Percentiles rank a stretch among this genome's conserved stretches.
phyloP scores from a whole-genome alignment of 1,139 yeast species.

The Entelexis paramagnoliae region DNA sequence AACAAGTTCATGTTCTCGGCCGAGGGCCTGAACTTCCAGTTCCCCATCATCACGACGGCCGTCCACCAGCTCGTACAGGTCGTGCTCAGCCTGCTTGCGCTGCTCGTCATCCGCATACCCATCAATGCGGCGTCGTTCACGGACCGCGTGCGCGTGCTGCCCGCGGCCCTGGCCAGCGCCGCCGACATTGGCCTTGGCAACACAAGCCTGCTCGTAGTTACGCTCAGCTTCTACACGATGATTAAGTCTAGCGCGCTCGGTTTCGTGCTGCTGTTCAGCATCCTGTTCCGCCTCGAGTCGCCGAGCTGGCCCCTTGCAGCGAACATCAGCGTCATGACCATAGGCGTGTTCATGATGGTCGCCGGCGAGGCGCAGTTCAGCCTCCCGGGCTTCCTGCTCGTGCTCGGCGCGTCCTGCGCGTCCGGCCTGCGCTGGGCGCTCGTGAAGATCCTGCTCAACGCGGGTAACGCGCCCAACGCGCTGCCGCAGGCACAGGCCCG shows the following conservation, averaged over 20 bases:
- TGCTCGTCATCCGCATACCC: slow-evolving; percentile 35
- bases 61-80: slow-evolving; percentile 68
- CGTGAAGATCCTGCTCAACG: slow-evolving; percentile 68
- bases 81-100: slow-evolving; percentile 26
- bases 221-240: slow-evolving; percentile 85
- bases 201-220: slow-evolving; percentile 64
- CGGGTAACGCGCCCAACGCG: slow-evolving; percentile 18
- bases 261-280: slow-evolving; percentile 79
- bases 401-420: slow-evolving; percentile 64
- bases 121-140: slow-evolving; percentile 16
- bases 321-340: slow-evolving; percentile 67
- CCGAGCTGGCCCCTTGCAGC: slow-evolving; percentile 54
- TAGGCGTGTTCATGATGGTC: slow-evolving; percentile 79
- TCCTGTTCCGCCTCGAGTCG: slow-evolving; percentile 63
- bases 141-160: slow-evolving; percentile 41
- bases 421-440: slow-evolving; percentile 93
- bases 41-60: slow-evolving; percentile 74
- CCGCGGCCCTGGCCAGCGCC: slow-evolving; percentile 80
- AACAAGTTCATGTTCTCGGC: slow-evolving; percentile 95
- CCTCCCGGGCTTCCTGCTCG: slow-evolving; percentile 57
- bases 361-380: slow-evolving; percentile 38
- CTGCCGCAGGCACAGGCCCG: background rate
- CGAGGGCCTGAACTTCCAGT: slow-evolving; percentile 59
- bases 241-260: slow-evolving; percentile 76
- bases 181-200: slow-evolving; percentile 93